These are phyloP conservation scores for Globisporangium camurandrum DNA, from an alignment of 352 stramenopile species.

Conservation along the genomic window DNA sequence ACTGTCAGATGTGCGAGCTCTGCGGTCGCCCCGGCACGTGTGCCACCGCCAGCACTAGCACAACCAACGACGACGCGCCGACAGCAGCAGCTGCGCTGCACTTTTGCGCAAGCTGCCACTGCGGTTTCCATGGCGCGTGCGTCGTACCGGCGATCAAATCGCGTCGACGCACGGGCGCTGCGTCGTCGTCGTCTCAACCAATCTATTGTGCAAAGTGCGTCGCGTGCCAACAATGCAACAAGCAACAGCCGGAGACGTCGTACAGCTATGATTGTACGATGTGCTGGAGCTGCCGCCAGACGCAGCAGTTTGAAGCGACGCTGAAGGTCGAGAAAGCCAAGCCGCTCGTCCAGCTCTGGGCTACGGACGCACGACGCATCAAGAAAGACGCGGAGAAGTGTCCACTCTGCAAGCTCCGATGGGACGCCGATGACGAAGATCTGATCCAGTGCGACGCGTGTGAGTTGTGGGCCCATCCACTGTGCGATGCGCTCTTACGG, in stretches of 20 bases:
- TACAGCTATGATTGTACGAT: constrained; percentile 59
- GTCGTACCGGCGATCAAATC: constrained; percentile 36
- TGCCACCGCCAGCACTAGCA: constrained; percentile 16
- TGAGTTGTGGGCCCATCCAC: constrained; percentile 78
- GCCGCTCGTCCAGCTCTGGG: constrained; percentile 54
- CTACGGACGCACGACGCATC: constrained; percentile 30
- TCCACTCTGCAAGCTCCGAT: constrained; percentile 65
- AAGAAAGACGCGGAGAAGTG: constrained; percentile 70
- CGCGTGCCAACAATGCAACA: constrained; percentile 42
- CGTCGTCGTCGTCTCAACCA: neutral
- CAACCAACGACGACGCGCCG: constrained; percentile 13
- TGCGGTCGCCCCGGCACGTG: constrained; percentile 69
- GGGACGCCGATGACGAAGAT: constrained; percentile 64
- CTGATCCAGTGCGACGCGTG: constrained; percentile 86
- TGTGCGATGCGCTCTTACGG: constrained; percentile 57
- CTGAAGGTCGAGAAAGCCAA: constrained; percentile 42
- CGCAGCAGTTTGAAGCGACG: constrained; percentile 39
- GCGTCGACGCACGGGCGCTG: no score
- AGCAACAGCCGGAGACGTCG: constrained; percentile 30
- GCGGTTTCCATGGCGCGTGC: constrained; percentile 40
- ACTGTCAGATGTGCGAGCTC: constrained; percentile 95
- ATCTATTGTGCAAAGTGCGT: constrained; percentile 73
- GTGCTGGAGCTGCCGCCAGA: constrained; percentile 55
- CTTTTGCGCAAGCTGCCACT: constrained; percentile 17
- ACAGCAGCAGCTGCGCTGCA: constrained; percentile 14